Conservation (phyloP, 176 grass and related monocot genomes). For the Hsuehochloa calcarea region DNA sequence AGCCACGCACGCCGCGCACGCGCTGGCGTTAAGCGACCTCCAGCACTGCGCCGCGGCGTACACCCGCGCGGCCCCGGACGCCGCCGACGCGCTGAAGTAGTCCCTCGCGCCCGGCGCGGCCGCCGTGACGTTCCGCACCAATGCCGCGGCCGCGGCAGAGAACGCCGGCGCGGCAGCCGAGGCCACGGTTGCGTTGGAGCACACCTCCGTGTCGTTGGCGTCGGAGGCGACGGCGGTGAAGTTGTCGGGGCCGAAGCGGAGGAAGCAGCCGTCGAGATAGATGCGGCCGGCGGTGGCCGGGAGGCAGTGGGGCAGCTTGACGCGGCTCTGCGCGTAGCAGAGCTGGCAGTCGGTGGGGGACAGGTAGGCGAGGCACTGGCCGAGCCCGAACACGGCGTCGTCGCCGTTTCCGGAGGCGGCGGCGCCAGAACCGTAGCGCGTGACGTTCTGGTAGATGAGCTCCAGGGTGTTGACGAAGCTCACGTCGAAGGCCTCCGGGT, state of each 20-base stretch:
- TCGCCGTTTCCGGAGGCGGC: slow-evolving; percentile 22
- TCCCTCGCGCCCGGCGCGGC: slow-evolving; percentile 23
- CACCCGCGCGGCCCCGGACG: not conserved
- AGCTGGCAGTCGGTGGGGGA: slow-evolving; percentile 65
- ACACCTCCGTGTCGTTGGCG: slow-evolving; percentile 44
- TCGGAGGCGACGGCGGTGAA: slow-evolving; percentile 46
- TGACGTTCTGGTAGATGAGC: slow-evolving; percentile 65
- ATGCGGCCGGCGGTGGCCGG: slow-evolving; percentile 51
- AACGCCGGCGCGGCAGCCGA: slow-evolving; percentile 11
- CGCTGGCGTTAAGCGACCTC: slow-evolving; percentile 67
- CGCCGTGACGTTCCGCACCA: slow-evolving; percentile 60
- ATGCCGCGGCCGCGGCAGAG: not conserved
- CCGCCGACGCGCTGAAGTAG: slow-evolving; percentile 31
- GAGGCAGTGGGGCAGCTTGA: slow-evolving; percentile 74
- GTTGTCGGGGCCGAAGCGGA: slow-evolving; percentile 52
- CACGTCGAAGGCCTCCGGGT: slow-evolving; percentile 53
- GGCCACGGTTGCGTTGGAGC: slow-evolving; percentile 39
- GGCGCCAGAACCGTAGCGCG: slow-evolving; percentile 50
- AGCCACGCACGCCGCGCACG: slow-evolving; percentile 56
- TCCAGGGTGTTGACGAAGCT: slow-evolving; percentile 67
- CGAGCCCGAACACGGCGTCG: slow-evolving; percentile 52
- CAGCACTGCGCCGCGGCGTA: slow-evolving; percentile 86
- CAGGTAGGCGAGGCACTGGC: slow-evolving; percentile 74
- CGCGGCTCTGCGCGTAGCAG: slow-evolving; percentile 70
- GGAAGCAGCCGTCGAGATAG: slow-evolving; percentile 81